Conservation (phyloP, 2,329 filamentous ascomycete species). For the Rosellinia necatrix region DNA sequence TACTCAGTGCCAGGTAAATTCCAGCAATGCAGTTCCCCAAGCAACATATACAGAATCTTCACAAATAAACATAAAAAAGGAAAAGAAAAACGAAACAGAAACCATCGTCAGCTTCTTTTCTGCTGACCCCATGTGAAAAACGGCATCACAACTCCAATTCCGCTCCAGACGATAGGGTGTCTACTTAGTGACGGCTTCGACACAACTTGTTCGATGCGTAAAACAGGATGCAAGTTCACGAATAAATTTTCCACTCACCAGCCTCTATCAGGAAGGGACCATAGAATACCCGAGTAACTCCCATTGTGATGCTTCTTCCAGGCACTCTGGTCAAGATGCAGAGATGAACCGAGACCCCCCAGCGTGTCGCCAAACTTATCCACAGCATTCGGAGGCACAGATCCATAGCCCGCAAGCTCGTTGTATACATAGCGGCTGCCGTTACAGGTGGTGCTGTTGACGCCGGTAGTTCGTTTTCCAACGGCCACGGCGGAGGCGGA, state of each 20-base stretch:
- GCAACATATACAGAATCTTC: not conserved
- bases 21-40: no score
- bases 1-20: not conserved
- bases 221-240: not conserved
- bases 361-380: slow-evolving; percentile 74
- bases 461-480: slow-evolving; percentile 11
- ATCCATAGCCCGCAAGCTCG: slow-evolving; percentile 69
- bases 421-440: slow-evolving; percentile 68
- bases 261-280: slow-evolving; percentile 68
- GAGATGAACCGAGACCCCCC: slow-evolving; percentile 67
- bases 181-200: not conserved
- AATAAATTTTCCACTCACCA: slow-evolving; percentile 51
- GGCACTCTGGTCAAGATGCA: slow-evolving; percentile 57
- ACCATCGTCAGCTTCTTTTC: no score
- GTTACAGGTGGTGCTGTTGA: slow-evolving; percentile 53
- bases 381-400: slow-evolving; percentile 57
- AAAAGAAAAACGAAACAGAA: no score
- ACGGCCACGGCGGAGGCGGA: slow-evolving; percentile 17
- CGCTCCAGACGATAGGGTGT: no score
- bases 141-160: not conserved
- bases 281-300: slow-evolving; percentile 65
- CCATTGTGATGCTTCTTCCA: slow-evolving; percentile 60
- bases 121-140: no score
- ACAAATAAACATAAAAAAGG: no score
- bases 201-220: not conserved